These are phyloP conservation scores for Kentomonas sorsogonicus DNA, from an alignment of 208 protist species.

Conservation along the genomic window DNA sequence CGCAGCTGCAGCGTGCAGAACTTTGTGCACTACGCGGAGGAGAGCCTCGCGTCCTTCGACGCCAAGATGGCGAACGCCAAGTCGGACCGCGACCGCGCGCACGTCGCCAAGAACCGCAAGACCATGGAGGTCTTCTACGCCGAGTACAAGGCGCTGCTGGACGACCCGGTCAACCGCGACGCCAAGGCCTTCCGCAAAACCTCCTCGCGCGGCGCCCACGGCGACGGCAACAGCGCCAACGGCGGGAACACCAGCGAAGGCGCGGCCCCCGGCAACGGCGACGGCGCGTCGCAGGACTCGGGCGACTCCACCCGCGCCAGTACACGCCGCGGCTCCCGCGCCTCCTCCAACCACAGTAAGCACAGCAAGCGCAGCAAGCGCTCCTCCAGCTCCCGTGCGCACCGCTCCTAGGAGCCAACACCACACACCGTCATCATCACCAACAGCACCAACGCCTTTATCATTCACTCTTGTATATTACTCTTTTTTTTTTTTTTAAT, in stretches of 20 bases:
- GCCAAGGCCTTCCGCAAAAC: conserved; percentile 47
- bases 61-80: conserved; percentile 25
- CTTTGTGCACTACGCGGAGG: conserved; percentile 51
- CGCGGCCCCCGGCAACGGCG: not conserved
- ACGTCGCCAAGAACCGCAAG: conserved; percentile 27
- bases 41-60: conserved; percentile 33
- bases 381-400: too few relatives aligned
- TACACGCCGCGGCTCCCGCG: too few relatives aligned
- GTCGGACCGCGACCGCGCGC: conserved; percentile 30
- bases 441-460: too few relatives aligned
- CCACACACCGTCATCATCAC: too few relatives aligned
- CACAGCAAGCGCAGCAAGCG: too few relatives aligned
- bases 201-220: too few relatives aligned
- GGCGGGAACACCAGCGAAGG: conserved; percentile 11
- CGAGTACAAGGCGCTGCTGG: conserved; percentile 52
- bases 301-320: not conserved
- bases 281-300: not conserved
- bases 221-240: conserved; percentile 11
- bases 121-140: conserved; percentile 53
- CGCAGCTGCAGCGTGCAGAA: conserved; percentile 45
- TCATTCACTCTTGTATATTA: too few relatives aligned
- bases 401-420: too few relatives aligned
- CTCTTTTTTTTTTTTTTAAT: too few relatives aligned
- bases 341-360: too few relatives aligned
- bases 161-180: conserved; percentile 42